phyloP scores from a whole-genome alignment of 148 eudicot genomes.

The Spergularia bocconei region DNA sequence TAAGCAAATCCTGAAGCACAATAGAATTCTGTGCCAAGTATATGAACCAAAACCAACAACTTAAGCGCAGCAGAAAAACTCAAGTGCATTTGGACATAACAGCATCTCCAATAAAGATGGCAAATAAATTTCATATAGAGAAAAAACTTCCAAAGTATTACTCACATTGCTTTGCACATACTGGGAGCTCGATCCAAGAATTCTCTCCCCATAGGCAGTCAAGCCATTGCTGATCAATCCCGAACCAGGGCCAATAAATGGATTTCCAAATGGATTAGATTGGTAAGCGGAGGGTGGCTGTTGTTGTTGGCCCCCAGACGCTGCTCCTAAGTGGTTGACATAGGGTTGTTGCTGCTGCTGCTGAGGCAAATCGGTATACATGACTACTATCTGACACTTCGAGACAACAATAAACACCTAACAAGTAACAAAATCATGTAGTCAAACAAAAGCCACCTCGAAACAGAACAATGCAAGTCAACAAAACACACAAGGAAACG shows the following conservation, averaged over 20 bases:
- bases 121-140: not conserved
- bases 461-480: too few species aligned
- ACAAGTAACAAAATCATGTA: not conserved
- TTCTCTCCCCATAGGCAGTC: conserved; percentile 91
- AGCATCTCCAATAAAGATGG: not conserved
- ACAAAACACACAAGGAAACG: too few species aligned
- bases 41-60: too few species aligned
- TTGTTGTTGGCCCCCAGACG: conserved; percentile 53
- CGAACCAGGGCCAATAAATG: conserved; percentile 70
- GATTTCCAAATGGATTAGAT: conserved; percentile 59
- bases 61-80: not conserved
- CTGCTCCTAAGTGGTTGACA: conserved; percentile 36
- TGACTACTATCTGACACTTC: conserved; percentile 32
- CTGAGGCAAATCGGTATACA: conserved; percentile 72
- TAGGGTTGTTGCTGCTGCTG: conserved; percentile 45
- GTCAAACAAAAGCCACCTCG: too few species aligned
- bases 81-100: not conserved
- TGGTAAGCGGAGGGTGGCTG: conserved; percentile 49
- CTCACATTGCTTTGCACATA: conserved; percentile 99
- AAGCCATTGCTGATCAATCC: conserved; percentile 81
- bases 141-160: conserved; percentile 6
- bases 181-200: conserved; percentile 88
- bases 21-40: too few species aligned
- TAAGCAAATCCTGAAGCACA: not conserved
- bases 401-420: not conserved